Conservation (phyloP, 2,329 filamentous ascomycete genomes). For the Arachnomyces sp. region DNA sequence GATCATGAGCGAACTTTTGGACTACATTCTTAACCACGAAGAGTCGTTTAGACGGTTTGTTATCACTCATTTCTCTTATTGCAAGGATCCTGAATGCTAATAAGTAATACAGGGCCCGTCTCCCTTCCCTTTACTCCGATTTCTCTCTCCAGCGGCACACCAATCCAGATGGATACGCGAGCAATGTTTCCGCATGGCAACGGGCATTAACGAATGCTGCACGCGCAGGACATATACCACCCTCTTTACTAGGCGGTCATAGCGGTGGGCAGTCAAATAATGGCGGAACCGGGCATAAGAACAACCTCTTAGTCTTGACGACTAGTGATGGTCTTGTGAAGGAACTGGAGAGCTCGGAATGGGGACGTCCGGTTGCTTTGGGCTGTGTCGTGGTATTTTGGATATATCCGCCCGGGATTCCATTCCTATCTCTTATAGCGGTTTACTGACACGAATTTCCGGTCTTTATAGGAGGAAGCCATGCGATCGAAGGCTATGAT, state of each 20-base stretch:
- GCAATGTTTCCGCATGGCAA: slow-evolving; percentile 74
- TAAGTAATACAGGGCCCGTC: slow-evolving; percentile 53
- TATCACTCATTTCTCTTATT: not conserved
- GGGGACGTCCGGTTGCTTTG: slow-evolving; percentile 72
- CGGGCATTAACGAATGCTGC: slow-evolving; percentile 64
- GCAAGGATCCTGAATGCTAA: not conserved
- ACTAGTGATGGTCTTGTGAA: slow-evolving; percentile 58
- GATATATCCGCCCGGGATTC: not conserved
- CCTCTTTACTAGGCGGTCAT: slow-evolving; percentile 19
- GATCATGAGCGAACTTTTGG: slow-evolving; percentile 53
- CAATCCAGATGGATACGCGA: slow-evolving; percentile 77
- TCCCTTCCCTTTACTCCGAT: slow-evolving; percentile 83
- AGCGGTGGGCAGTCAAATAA: not conserved
- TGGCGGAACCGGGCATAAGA: slow-evolving; percentile 18
- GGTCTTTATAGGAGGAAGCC: slow-evolving; percentile 53
- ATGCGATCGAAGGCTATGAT: slow-evolving; percentile 62
- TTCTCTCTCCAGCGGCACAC: slow-evolving; percentile 65
- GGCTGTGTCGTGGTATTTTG: slow-evolving; percentile 60
- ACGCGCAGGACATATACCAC: slow-evolving; percentile 52
- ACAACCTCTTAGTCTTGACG: slow-evolving; percentile 44
- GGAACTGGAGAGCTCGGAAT: slow-evolving; percentile 67
- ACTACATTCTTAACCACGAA: slow-evolving; percentile 57
- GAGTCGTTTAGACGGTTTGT: slow-evolving; percentile 45
- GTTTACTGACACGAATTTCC: not conserved
- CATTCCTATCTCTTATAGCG: too few species aligned